Evolutionary conservation across 2,329 filamentous ascomycete species (phyloP).

Genomic region (Penicillium sp.): DNA sequence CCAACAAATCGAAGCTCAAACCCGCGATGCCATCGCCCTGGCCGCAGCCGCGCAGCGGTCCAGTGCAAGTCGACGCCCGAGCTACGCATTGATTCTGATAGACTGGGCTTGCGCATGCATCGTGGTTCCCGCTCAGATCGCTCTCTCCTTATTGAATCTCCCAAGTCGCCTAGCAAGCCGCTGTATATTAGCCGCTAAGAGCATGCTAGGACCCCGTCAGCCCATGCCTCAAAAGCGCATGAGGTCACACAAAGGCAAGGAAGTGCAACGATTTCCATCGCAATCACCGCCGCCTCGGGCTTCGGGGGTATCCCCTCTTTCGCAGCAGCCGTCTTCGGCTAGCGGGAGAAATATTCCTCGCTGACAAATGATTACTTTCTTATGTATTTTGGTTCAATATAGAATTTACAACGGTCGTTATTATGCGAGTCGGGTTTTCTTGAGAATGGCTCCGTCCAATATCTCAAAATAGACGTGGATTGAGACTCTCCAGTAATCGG

Average conservation of each 20-base stretch:
- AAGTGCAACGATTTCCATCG: conserved; percentile 2
- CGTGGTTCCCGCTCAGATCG: conserved; percentile 34
- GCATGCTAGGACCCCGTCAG: conserved; percentile 7
- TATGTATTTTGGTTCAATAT: no score
- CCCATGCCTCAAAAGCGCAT: conserved; percentile 2
- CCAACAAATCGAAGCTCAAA: conserved; percentile 60
- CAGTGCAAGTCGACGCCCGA: conserved; percentile 16
- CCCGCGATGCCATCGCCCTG: conserved; percentile 74
- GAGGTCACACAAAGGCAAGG: conserved; percentile 22
- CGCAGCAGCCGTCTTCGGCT: conserved; percentile 3
- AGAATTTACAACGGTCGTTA: no score
- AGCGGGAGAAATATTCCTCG: background rate
- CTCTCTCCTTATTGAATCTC: conserved; percentile 27
- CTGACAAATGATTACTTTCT: no score
- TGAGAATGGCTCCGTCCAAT: no score
- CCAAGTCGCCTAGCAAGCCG: conserved; percentile 25
- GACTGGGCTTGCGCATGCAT: conserved; percentile 35
- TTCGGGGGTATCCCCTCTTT: background rate
- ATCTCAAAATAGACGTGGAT: no score
- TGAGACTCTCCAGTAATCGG: no score
- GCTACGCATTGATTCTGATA: conserved; percentile 28
- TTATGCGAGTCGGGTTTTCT: no score
- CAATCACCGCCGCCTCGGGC: conserved; percentile 3
- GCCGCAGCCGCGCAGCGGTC: conserved; percentile 60
- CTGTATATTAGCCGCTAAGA: conserved; percentile 13